Percentiles rank a stretch among this genome's conserved stretches.
phyloP scores from a whole-genome alignment of 202 grass and related monocot genomes.

The Digitaria exilis region DNA sequence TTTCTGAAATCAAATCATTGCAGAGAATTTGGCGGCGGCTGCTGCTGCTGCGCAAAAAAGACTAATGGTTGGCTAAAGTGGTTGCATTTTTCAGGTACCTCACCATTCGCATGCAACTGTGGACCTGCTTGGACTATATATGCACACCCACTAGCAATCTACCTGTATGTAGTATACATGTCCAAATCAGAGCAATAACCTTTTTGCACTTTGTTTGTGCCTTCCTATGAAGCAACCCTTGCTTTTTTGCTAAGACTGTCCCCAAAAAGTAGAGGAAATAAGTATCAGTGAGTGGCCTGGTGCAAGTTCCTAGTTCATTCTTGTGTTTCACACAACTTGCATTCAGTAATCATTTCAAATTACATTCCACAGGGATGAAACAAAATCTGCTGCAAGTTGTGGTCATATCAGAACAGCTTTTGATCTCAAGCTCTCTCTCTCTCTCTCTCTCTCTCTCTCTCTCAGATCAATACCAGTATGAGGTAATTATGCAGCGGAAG shows the following conservation, averaged over 20 bases:
- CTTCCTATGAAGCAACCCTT: conserved; percentile 40
- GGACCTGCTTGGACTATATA: neutral
- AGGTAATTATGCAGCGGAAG: no score
- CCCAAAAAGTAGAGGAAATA: neutral
- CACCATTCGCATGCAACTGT: conserved; percentile 12
- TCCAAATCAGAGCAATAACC: neutral
- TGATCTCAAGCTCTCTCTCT: neutral
- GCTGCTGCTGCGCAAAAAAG: neutral
- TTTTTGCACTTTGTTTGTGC: neutral
- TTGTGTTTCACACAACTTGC: neutral
- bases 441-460: neutral
- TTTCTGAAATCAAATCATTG: conserved; percentile 48
- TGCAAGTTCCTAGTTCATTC: neutral
- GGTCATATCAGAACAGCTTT: neutral
- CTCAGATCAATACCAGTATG: neutral
- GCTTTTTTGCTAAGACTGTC: neutral
- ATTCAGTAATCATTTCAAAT: neutral
- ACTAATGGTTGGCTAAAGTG: conserved; percentile 35
- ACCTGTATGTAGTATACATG: neutral
- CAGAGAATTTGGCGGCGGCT: conserved; percentile 23
- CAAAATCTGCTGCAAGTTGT: neutral
- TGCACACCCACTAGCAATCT: neutral
- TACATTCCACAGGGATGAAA: neutral
- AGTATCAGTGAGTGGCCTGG: neutral
- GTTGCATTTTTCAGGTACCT: conserved; percentile 33